phyloP scores from a whole-genome alignment of 208 protist species.

The Porcisia hertigi region DNA sequence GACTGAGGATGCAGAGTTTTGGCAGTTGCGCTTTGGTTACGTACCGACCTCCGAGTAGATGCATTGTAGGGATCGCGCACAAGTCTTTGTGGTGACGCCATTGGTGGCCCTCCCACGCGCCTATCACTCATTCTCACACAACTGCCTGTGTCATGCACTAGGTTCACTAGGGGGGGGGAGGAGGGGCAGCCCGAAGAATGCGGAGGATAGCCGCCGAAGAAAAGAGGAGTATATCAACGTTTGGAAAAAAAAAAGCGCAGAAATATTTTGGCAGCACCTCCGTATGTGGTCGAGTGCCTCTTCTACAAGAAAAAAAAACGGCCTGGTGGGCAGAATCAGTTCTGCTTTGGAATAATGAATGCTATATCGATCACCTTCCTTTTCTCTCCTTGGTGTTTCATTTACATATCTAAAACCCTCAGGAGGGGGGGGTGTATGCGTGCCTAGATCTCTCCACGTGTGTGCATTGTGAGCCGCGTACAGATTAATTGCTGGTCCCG shows the following conservation, averaged over 20 bases:
- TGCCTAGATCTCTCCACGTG: not conserved
- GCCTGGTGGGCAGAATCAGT: not conserved
- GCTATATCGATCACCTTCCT: not conserved
- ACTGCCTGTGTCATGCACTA: no score
- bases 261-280: not conserved
- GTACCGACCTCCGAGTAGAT: conserved; percentile 33
- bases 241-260: not conserved
- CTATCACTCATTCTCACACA: not conserved
- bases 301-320: not conserved
- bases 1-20: conserved; percentile 71
- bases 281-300: not conserved
- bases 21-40: conserved; percentile 81
- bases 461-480: not conserved
- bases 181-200: no score
- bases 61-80: not conserved
- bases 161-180: no score
- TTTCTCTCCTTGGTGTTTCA: not conserved
- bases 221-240: no score
- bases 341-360: not conserved
- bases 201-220: no score
- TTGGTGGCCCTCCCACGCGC: not conserved
- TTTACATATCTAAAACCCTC: not conserved
- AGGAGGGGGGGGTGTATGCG: not conserved
- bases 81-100: not conserved
- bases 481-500: not conserved